Conservation (phyloP, 306 rosid species). For the Cercis canadensis region DNA sequence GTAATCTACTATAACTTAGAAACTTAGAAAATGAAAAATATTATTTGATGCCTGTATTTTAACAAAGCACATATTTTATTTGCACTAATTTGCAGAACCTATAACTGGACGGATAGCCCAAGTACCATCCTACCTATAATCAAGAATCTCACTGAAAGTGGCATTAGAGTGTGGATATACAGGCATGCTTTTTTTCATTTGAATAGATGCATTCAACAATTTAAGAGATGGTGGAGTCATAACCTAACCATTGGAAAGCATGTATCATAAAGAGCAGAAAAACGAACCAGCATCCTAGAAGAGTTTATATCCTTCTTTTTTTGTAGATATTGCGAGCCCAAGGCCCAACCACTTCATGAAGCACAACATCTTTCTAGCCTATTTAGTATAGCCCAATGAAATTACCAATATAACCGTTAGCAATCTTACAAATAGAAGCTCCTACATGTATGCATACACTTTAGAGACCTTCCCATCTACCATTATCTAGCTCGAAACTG, state of each 20-base stretch:
- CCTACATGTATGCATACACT: too few relatives aligned
- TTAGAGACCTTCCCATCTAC: too few relatives aligned
- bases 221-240: too few relatives aligned
- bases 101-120: conserved; percentile 41
- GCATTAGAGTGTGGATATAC: conserved; percentile 45
- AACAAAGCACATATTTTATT: neutral
- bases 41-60: neutral
- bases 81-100: conserved; percentile 30
- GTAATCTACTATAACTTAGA: conserved; percentile 33
- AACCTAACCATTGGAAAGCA: neutral
- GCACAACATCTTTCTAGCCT: too few relatives aligned
- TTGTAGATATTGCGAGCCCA: too few relatives aligned
- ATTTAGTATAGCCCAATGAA: too few relatives aligned
- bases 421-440: too few relatives aligned
- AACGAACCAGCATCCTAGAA: too few relatives aligned
- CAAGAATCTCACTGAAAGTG: conserved; percentile 28
- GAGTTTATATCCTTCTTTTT: neutral
- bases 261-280: too few relatives aligned
- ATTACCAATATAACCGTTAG: too few relatives aligned
- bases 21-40: neutral
- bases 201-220: neutral
- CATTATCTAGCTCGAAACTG: too few relatives aligned
- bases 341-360: too few relatives aligned
- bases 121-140: conserved; percentile 37
- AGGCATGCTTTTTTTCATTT: conserved; percentile 29